A percentile compares a stretch with the other conserved stretches of the same genome.
Conservation (phyloP, 495 filamentous ascomycete genomes). For the Hypoxylon intermedium region DNA sequence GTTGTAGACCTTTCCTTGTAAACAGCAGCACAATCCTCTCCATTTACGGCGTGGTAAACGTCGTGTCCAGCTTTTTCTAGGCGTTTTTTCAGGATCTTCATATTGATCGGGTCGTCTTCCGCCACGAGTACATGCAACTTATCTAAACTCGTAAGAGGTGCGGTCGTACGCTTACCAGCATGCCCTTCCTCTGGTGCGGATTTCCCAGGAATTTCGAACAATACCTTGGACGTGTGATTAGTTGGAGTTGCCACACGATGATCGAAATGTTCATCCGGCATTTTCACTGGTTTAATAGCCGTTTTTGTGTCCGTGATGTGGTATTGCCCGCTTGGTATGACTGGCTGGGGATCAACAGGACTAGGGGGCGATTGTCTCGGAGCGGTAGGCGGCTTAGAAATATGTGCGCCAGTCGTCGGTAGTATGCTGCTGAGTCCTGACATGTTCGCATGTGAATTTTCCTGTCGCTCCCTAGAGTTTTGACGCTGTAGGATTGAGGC, state of each 20-base stretch:
- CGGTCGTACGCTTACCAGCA: neutral
- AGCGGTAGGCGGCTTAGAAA: neutral
- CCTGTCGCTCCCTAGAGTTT: conserved; percentile 30
- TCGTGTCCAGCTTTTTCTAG: conserved; percentile 80
- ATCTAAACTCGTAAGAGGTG: conserved; percentile 15
- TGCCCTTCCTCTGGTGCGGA: conserved; percentile 8
- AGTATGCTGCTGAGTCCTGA: neutral
- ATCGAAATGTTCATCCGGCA: conserved; percentile 47
- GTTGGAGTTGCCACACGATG: conserved; percentile 20
- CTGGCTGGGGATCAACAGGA: neutral
- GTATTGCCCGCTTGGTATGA: conserved; percentile 33
- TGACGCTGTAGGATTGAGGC: conserved; percentile 15
- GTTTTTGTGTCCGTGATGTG: conserved; percentile 45
- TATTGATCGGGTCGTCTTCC: conserved; percentile 93
- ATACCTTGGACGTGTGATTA: conserved; percentile 38
- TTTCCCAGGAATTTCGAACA: conserved; percentile 45
- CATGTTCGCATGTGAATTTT: conserved; percentile 29
- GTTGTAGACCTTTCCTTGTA: conserved; percentile 64
- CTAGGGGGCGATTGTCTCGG: conserved; percentile 4
- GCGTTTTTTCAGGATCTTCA: conserved; percentile 83
- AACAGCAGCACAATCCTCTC: conserved; percentile 79
- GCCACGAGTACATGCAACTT: conserved; percentile 77
- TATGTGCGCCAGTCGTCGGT: neutral
- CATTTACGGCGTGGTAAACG: conserved; percentile 78
- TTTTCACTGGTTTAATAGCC: conserved; percentile 50